phyloP scores from a whole-genome alignment of 1,139 yeast species.

The Scheffersomyces parashehatae region DNA sequence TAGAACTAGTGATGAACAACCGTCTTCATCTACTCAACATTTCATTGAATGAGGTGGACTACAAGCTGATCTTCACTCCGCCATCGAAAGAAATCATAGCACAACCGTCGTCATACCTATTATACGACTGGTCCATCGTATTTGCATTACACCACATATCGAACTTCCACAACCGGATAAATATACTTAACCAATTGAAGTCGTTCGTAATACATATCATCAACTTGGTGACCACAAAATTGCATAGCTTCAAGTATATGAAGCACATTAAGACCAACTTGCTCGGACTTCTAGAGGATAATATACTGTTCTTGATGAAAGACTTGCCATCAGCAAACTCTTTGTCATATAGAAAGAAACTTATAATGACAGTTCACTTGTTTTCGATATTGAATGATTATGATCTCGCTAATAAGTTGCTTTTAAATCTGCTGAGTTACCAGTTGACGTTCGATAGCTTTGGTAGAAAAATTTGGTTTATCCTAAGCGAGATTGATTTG shows the following conservation, averaged over 20 bases:
- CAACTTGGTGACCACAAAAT: conserved; percentile 29
- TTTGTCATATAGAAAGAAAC: neutral
- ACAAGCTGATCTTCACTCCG: conserved; percentile 6
- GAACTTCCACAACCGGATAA: conserved; percentile 12
- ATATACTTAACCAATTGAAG: conserved; percentile 25
- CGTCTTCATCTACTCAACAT: conserved; percentile 28
- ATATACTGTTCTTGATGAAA: conserved; percentile 3
- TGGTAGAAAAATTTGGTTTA: conserved; percentile 37
- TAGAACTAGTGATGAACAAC: conserved; percentile 31
- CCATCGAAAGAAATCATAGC: neutral
- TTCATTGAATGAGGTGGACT: conserved; percentile 11
- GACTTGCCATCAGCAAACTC: neutral
- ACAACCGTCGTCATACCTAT: conserved; percentile 6
- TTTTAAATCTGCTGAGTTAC: conserved; percentile 20
- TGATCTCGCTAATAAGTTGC: conserved; percentile 34
- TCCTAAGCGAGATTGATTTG: conserved; percentile 13
- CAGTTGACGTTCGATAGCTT: conserved; percentile 34
- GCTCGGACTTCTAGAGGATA: conserved; percentile 9
- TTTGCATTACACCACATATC: conserved; percentile 30
- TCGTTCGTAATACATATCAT: conserved; percentile 33
- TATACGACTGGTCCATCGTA: conserved; percentile 36
- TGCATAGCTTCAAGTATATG: conserved; percentile 29
- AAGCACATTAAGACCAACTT: conserved; percentile 18
- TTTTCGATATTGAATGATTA: conserved; percentile 39
- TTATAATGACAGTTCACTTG: conserved; percentile 24